A percentile compares a stretch with the other conserved stretches of the same genome.
Conservation (phyloP, 2,329 filamentous ascomycete species). For the Dactylonectria estremocensis region DNA sequence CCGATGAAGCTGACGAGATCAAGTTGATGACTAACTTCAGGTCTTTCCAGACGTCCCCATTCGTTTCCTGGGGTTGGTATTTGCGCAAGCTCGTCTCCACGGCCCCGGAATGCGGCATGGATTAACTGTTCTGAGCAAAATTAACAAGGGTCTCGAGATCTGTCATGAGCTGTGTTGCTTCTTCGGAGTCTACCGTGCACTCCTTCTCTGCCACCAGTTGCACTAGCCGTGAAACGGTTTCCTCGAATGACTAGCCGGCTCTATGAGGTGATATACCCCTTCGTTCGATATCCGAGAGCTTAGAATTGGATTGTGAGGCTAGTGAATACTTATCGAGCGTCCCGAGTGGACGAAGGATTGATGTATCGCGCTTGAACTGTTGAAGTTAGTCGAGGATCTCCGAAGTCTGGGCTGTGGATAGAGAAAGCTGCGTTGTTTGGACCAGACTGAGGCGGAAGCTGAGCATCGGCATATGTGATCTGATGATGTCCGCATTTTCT, state of each 20-base stretch:
- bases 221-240: not conserved
- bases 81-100: not conserved
- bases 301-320: not conserved
- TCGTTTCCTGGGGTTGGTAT: not conserved
- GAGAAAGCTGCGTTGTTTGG: not conserved
- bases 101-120: too few relatives aligned
- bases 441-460: not conserved
- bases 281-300: too few relatives aligned
- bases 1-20: not conserved
- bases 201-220: not conserved
- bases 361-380: not conserved
- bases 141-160: not conserved
- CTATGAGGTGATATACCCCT: not conserved
- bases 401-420: not conserved
- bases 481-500: not conserved
- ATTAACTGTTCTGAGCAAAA: not conserved
- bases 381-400: not conserved
- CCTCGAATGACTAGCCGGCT: not conserved
- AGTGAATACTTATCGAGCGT: not conserved
- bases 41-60: not conserved
- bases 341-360: not conserved
- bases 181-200: not conserved
- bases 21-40: not conserved
- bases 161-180: not conserved
- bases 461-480: not conserved